Percentiles rank a stretch among this genome's conserved stretches.
These are phyloP conservation scores for Calendula officinalis DNA, from an alignment of 129 eudicot species.

Conservation along the genomic window DNA sequence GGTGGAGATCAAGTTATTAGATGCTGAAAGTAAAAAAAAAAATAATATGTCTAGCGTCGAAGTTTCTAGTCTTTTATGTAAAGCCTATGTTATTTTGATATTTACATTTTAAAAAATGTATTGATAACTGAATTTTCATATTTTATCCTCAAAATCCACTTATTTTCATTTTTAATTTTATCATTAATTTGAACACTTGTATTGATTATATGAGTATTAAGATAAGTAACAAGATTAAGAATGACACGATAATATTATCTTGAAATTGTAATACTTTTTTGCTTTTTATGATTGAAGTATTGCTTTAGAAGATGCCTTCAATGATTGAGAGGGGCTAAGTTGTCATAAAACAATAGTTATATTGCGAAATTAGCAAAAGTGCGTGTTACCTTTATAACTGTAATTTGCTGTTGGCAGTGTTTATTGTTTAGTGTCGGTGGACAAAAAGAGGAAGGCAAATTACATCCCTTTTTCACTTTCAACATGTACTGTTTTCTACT, in stretches of 20 bases:
- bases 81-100: not conserved
- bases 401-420: conserved; percentile 3
- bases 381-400: conserved; percentile 16
- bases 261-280: too few species aligned
- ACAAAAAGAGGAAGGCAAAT: conserved; percentile 29
- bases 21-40: conserved; percentile 13
- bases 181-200: too few species aligned
- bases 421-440: conserved; percentile 39
- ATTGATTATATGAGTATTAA: too few species aligned
- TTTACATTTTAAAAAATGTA: too few species aligned
- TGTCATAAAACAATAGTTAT: conserved; percentile 8
- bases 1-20: conserved; percentile 35
- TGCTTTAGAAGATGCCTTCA: conserved; percentile 36
- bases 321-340: conserved; percentile 34
- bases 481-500: conserved; percentile 20
- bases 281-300: conserved; percentile 28
- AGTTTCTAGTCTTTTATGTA: conserved; percentile 13
- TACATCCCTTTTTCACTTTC: conserved; percentile 13
- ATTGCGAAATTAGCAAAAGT: conserved; percentile 18
- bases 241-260: too few species aligned
- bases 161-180: too few species aligned
- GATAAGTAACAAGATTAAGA: too few species aligned
- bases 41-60: not conserved
- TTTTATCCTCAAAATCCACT: too few species aligned
- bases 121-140: too few species aligned